Evolutionary conservation across 2,329 filamentous ascomycete genomes (phyloP).

Genomic region (Venturia oleaginea): DNA sequence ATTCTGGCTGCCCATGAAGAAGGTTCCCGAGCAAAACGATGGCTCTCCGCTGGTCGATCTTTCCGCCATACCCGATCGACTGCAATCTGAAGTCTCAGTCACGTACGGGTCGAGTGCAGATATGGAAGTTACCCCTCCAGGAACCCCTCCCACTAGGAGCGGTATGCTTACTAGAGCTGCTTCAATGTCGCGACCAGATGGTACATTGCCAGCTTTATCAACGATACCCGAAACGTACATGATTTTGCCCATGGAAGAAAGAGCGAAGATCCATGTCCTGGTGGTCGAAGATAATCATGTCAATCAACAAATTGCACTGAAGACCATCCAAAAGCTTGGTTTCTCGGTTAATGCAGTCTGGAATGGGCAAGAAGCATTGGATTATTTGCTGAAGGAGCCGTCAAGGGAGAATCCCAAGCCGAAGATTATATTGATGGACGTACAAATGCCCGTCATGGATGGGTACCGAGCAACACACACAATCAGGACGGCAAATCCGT

Average conservation of each 20-base stretch:
- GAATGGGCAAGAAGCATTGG: conserved; percentile 50
- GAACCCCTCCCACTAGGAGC: conserved; percentile 20
- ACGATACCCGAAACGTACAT: conserved; percentile 22
- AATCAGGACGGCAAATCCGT: conserved; percentile 58
- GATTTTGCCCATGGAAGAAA: conserved; percentile 47
- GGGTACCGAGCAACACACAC: conserved; percentile 70
- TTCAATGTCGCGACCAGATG: background rate
- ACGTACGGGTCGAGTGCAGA: conserved; percentile 54
- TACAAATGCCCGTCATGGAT: conserved; percentile 68
- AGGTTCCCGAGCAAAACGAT: conserved; percentile 47
- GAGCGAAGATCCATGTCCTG: conserved; percentile 58
- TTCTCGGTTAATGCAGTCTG: conserved; percentile 11
- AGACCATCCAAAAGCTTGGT: conserved; percentile 14
- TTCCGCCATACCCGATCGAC: conserved; percentile 55
- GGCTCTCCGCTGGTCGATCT: conserved; percentile 50
- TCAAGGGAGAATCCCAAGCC: conserved; percentile 47
- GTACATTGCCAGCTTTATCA: background rate
- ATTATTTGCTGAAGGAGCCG: conserved; percentile 54
- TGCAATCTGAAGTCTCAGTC: conserved; percentile 48
- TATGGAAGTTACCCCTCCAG: conserved; percentile 38
- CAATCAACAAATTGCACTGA: conserved; percentile 11
- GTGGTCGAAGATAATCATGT: conserved; percentile 65
- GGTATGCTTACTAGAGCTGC: background rate
- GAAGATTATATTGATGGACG: conserved; percentile 71
- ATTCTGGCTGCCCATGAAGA: conserved; percentile 71